Conservation (phyloP, 352 stramenopile genomes). For the Ophiocytium majus region DNA sequence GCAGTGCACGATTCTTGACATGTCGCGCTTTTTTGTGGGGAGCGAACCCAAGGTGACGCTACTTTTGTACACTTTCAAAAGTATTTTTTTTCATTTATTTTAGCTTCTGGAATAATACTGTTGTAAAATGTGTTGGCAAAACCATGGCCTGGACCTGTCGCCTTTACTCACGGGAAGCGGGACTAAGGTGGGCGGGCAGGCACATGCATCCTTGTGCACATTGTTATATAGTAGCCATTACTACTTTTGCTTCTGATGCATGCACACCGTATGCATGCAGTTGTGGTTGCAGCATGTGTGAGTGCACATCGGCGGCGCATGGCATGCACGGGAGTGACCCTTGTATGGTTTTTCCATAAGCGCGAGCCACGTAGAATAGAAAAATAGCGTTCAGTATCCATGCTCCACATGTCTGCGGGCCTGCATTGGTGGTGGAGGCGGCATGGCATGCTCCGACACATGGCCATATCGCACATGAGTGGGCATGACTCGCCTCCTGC, state of each 20-base stretch:
- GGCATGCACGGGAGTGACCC: background rate
- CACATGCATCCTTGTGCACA: too few species aligned
- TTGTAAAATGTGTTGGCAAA: background rate
- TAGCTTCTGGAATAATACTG: too few species aligned
- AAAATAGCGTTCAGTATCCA: too few species aligned
- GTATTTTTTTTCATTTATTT: background rate
- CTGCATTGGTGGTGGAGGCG: too few species aligned
- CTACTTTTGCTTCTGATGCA: background rate
- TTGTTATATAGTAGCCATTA: too few species aligned
- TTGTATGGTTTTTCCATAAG: background rate
- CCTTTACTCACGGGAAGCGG: conserved; percentile 79
- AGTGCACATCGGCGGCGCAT: background rate
- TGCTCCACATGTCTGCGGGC: too few species aligned
- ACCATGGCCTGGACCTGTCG: conserved; percentile 87
- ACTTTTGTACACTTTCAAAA: background rate
- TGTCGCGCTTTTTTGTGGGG: conserved; percentile 82
- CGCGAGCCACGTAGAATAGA: background rate
- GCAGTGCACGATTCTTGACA: conserved; percentile 91
- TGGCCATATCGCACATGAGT: too few species aligned
- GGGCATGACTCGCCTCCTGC: too few species aligned
- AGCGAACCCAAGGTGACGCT: conserved; percentile 68
- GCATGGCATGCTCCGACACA: too few species aligned
- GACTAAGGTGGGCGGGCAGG: conserved; percentile 66
- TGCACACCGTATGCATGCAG: background rate
- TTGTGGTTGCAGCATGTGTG: background rate